phyloP scores from a whole-genome alignment of 495 filamentous ascomycete genomes.

The Penicillium cosmopolitanum region DNA sequence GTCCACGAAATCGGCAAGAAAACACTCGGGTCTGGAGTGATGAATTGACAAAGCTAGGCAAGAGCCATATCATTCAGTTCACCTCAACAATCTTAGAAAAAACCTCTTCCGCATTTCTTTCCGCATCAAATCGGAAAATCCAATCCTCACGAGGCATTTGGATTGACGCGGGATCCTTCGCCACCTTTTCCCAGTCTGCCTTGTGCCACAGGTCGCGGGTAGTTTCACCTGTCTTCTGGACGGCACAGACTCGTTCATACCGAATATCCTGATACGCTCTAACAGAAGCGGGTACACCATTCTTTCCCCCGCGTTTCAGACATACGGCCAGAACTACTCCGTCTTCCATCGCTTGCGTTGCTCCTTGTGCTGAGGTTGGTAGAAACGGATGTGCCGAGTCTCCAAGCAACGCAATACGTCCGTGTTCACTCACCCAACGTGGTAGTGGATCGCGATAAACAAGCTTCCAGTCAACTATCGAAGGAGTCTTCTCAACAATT shows the following conservation, averaged over 20 bases:
- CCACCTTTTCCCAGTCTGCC: constrained; percentile 60
- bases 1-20: too few relatives aligned
- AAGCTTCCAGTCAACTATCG: constrained; percentile 72
- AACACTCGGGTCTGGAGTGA: too few relatives aligned
- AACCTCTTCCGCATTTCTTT: constrained; percentile 57
- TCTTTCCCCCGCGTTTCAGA: constrained; percentile 57
- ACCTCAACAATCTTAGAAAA: constrained; percentile 40
- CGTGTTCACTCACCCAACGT: constrained; percentile 62
- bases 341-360: constrained; percentile 74
- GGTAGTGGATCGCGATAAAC: constrained; percentile 71
- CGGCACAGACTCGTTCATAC: constrained; percentile 58
- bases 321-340: constrained; percentile 67
- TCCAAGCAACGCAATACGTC: constrained; percentile 65
- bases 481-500: constrained; percentile 62
- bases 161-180: constrained; percentile 58
- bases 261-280: constrained; percentile 54
- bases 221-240: constrained; percentile 58
- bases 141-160: constrained; percentile 58
- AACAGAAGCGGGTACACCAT: constrained; percentile 45
- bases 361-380: constrained; percentile 72
- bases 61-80: neutral
- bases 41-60: neutral
- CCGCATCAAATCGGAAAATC: constrained; percentile 60
- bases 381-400: constrained; percentile 77
- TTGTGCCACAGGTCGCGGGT: constrained; percentile 60